Evolutionary conservation across 208 protist species (phyloP).

Genomic region (Leishmania gerbilli): DNA sequence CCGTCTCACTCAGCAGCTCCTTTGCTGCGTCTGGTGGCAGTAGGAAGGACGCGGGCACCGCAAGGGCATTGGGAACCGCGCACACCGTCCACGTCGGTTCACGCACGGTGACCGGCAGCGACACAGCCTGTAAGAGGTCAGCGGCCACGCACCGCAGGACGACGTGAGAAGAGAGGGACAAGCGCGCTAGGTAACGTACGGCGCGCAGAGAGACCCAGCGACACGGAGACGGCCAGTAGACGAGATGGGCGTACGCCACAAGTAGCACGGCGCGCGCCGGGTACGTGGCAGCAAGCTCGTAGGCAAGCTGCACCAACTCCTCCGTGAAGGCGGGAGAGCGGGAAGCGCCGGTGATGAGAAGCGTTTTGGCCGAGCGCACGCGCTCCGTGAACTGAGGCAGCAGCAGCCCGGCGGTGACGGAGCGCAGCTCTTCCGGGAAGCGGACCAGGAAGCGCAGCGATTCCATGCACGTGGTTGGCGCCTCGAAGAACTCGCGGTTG

Average conservation of each 20-base stretch:
- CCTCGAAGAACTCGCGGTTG: not conserved
- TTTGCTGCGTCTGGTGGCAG: not conserved
- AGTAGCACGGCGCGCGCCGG: slow-evolving; percentile 22
- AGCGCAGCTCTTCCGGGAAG: slow-evolving; percentile 28
- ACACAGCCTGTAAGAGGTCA: slow-evolving; percentile 17
- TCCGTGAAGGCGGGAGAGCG: slow-evolving; percentile 15
- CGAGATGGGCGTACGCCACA: slow-evolving; percentile 8
- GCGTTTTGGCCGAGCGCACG: not conserved
- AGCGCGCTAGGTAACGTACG: slow-evolving; percentile 12
- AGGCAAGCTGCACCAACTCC: slow-evolving; percentile 21
- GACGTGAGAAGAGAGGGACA: slow-evolving; percentile 12
- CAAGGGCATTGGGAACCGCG: not conserved
- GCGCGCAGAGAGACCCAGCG: slow-evolving; percentile 11
- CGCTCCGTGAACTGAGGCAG: not conserved
- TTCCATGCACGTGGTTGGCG: slow-evolving; percentile 6
- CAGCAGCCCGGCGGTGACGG: slow-evolving; percentile 4
- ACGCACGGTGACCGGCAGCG: slow-evolving; percentile 4
- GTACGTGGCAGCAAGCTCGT: slow-evolving; percentile 19
- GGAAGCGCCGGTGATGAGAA: slow-evolving; percentile 2
- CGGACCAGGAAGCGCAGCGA: slow-evolving; percentile 15
- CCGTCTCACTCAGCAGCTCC: not conserved
- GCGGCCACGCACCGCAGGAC: slow-evolving; percentile 20
- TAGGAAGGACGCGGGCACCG: slow-evolving; percentile 1
- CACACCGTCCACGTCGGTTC: slow-evolving; percentile 10
- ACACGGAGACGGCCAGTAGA: slow-evolving; percentile 25